Evolutionary conservation across 2,329 filamentous ascomycete species (phyloP), one percentile per base, ranked within the genome.

Genomic region (Fusarium secorum): DNA sequence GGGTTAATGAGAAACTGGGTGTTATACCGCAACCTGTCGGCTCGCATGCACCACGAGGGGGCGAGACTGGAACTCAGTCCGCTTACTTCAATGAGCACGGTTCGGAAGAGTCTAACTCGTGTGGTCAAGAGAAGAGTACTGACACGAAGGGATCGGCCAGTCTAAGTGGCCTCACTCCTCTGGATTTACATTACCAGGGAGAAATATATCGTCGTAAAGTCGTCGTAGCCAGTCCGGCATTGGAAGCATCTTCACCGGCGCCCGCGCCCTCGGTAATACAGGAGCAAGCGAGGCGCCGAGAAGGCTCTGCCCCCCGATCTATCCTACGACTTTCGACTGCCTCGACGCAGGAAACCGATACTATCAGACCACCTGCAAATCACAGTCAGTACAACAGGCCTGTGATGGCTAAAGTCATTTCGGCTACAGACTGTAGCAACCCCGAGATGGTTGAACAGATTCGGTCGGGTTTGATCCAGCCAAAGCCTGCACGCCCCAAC

Each of bases 221-320:
- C 11, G 66, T 76, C 26, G 76, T 82, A n/a, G 64, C 76, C 41
- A 80, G 79, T 51, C 80, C 80, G 3, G 68, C 67, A 32, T 51
- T 61, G 11, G 61, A 73, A 32, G 49, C 59, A 7, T 22, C 62
- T n/a, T 74, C 73, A 13, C 75, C 75, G 5, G 75, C 68, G 5
- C 68, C 66, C 10, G 76, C 78, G 10, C 78, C 74, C n/a, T 81
- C 81, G 2, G 60, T 82, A 35, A 66, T 76, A 48, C 78, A 83
- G 49, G 81, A 83, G 64, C 79, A 82, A 64, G 68, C 72, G 17
- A 76, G 77, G 26, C 77, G 81, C 32, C 75, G 81, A 36, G 78
- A 76, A 52, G 72, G 72, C 6, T 64, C 44, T 8, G 66, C 70
- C 18, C 77, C 79, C 10, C 78, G 77, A 3, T 79, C 81, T 2